These are phyloP conservation scores for Globisporangium carolinianum DNA, from an alignment of 352 stramenopile genomes.

Conservation along the genomic window DNA sequence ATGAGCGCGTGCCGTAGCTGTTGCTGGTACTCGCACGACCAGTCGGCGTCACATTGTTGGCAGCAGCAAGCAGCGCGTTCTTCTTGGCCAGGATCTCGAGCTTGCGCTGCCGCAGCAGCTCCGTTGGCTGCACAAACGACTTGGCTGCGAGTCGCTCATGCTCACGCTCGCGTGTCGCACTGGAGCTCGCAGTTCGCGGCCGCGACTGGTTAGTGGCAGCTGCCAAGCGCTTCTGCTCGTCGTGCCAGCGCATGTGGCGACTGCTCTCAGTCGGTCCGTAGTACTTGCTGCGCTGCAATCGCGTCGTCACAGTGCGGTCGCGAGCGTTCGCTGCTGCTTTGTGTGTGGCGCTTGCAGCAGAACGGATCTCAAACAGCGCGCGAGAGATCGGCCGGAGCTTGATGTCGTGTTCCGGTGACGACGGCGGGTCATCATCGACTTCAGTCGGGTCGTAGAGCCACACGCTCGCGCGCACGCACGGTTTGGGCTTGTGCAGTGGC, in stretches of 20 bases:
- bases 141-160: slow-evolving; percentile 30
- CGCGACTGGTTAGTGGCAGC: slow-evolving; percentile 24
- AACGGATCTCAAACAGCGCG: slow-evolving; percentile 70
- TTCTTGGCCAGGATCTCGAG: slow-evolving; percentile 12
- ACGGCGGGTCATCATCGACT: slow-evolving; percentile 10
- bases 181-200: slow-evolving; percentile 32
- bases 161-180: slow-evolving; percentile 27
- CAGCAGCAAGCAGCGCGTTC: slow-evolving; percentile 5
- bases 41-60: background rate
- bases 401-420: slow-evolving; percentile 32
- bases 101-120: slow-evolving; percentile 31
- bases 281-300: slow-evolving; percentile 64
- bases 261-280: slow-evolving; percentile 74
- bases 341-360: slow-evolving; percentile 47
- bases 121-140: slow-evolving; percentile 58
- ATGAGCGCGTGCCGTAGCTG: slow-evolving; percentile 4
- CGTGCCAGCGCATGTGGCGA: slow-evolving; percentile 69
- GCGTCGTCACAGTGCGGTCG: slow-evolving; percentile 42
- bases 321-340: slow-evolving; percentile 48
- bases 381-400: slow-evolving; percentile 69
- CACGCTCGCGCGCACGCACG: slow-evolving; percentile 32
- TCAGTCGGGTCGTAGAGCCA: slow-evolving; percentile 69
- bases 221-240: slow-evolving; percentile 48
- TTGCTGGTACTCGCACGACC: background rate
- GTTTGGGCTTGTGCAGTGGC: slow-evolving; percentile 16